Percentiles rank a stretch among this genome's conserved stretches.
phyloP scores from a whole-genome alignment of 78 protist species.

The Tieghemostelium lacteum region DNA sequence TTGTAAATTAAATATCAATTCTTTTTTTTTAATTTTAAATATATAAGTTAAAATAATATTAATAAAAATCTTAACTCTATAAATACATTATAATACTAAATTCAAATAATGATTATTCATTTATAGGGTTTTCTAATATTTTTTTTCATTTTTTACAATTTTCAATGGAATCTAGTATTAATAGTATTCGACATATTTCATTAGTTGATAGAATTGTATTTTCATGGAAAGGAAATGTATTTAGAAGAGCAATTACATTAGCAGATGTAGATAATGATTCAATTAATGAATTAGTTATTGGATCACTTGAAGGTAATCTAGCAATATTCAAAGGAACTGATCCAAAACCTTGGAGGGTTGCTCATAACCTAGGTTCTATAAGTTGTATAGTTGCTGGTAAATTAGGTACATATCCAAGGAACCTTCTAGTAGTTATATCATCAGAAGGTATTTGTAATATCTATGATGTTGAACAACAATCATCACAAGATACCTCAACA shows the following conservation, averaged over 20 bases:
- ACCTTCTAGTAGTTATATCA: slow-evolving; percentile 43
- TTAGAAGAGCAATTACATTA: slow-evolving; percentile 56
- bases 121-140: too few relatives aligned
- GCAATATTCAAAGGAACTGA: slow-evolving; percentile 62
- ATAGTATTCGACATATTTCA: slow-evolving; percentile 64
- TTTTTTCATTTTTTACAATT: too few relatives aligned
- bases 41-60: too few relatives aligned
- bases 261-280: slow-evolving; percentile 71
- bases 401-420: slow-evolving; percentile 1
- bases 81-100: too few relatives aligned
- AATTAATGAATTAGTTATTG: slow-evolving; percentile 58
- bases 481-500: neutral
- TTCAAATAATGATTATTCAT: too few relatives aligned
- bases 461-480: slow-evolving; percentile 28
- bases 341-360: slow-evolving; percentile 43
- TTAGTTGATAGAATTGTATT: slow-evolving; percentile 59
- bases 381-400: slow-evolving; percentile 34
- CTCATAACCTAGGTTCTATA: slow-evolving; percentile 46
- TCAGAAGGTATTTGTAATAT: slow-evolving; percentile 75
- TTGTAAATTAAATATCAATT: too few relatives aligned
- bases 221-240: slow-evolving; percentile 55
- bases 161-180: too few relatives aligned
- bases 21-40: too few relatives aligned
- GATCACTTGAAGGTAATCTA: slow-evolving; percentile 62
- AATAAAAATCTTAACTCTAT: too few relatives aligned